Evolutionary conservation across 768 basidiomycete genomes (phyloP), one percentile per base, ranked within the genome.

Genomic region (Trametes coccinea): DNA sequence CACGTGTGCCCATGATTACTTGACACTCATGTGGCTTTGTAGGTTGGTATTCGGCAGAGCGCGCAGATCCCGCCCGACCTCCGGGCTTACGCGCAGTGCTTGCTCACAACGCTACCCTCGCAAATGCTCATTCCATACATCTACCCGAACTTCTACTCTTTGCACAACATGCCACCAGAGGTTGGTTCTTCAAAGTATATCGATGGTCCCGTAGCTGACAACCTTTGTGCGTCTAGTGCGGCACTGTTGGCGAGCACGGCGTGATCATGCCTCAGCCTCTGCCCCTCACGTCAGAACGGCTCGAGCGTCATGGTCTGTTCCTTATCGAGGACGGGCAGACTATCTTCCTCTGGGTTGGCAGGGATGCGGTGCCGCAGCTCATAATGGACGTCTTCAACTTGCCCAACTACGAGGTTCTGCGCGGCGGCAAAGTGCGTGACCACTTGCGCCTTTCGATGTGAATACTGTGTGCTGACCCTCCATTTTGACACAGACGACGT

Each of bases 301-400:
- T 99, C 55, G 95, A 98, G 75, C 82, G 95, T 52, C 95, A 98
- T 69, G 97, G 97, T 60, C 80, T 99, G 56, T 98, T 89, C 85
- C 76, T 99, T 64, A 97, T 99, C 67, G 97, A 98, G 74, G 96
- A 98, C 73, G 92, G 92, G 1, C 97, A 98, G 75, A 95, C 92
- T 22, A 92, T 99, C 71, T 98, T 99, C 86, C 80, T 98, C 50
- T 98, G 93, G 90, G 86, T 99, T 52, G 97, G 97, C n/a, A 87
- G 95, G 33, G 96, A 98, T 72, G 94, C 97, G 7, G 94, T 98
- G n/a, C 93, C 95, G 9, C 91, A 95, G 71, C 84, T 98, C 49
- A 78, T 98, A 62, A 80, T 88, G 80, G 97, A 99, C 70, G 95
- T 98, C 16, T 98, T 99, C 76, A 87, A 92, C 70, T 80, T 98